Evolutionary conservation across 257 asterid genomes (phyloP).

Genomic region (Gardenia jasminoides): DNA sequence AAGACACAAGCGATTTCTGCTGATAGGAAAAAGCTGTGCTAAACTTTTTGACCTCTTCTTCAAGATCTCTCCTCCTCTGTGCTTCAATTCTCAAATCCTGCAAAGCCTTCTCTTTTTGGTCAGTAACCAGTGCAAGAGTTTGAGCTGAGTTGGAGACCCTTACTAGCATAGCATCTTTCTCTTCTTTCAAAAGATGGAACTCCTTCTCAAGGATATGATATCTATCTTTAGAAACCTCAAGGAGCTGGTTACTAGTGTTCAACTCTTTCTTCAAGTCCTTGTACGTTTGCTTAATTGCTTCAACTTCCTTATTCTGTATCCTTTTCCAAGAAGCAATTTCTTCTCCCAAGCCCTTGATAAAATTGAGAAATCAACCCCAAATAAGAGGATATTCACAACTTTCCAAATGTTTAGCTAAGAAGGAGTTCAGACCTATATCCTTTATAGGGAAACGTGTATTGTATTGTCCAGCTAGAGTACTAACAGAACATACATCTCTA

Average conservation of each 20-base stretch:
- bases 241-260: constrained; percentile 43
- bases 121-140: constrained; percentile 44
- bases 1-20: constrained; percentile 52
- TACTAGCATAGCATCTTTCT: constrained; percentile 43
- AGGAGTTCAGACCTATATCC: background rate
- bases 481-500: background rate
- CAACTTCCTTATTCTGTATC: constrained; percentile 53
- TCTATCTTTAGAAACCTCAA: constrained; percentile 52
- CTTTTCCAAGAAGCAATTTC: constrained; percentile 82
- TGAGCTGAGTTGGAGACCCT: constrained; percentile 45
- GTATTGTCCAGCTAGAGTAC: background rate
- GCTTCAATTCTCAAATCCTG: constrained; percentile 57
- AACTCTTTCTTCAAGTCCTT: constrained; percentile 57
- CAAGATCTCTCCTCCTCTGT: constrained; percentile 66
- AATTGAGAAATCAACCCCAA: constrained; percentile 29
- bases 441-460: background rate
- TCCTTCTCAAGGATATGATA: constrained; percentile 68
- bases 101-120: constrained; percentile 58
- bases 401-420: background rate
- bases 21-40: constrained; percentile 55
- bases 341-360: constrained; percentile 72
- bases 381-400: constrained; percentile 6
- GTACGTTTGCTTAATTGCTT: constrained; percentile 46
- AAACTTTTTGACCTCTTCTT: constrained; percentile 68
- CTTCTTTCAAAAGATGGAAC: constrained; percentile 53